These are phyloP conservation scores for Eucalyptus leucophloia DNA, from an alignment of 345 rosid genomes.

Conservation along the genomic window DNA sequence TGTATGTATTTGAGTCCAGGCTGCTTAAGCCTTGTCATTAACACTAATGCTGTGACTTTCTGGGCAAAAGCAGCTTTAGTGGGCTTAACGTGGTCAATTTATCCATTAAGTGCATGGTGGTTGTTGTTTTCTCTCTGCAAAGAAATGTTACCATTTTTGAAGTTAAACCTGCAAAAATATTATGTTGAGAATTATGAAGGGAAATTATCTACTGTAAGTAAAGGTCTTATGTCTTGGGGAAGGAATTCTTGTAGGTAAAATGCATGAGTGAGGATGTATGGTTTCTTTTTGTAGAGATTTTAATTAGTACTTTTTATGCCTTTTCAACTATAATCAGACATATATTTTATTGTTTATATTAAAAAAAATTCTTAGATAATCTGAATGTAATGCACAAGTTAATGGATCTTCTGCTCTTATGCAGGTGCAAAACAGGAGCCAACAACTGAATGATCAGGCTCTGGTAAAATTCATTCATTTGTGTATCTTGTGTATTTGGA, in stretches of 20 bases:
- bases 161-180: background rate
- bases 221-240: background rate
- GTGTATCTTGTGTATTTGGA: background rate
- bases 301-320: background rate
- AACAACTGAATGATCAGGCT: conserved; percentile 56
- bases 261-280: background rate
- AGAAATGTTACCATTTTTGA: background rate
- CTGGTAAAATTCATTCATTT: conserved; percentile 25
- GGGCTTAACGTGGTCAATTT: background rate
- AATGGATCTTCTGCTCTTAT: background rate
- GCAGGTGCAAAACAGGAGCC: conserved; percentile 77
- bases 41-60: background rate
- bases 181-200: background rate
- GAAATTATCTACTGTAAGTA: background rate
- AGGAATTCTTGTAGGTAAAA: background rate
- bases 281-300: background rate
- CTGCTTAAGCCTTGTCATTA: background rate
- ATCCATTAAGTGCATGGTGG: background rate
- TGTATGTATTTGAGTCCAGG: background rate
- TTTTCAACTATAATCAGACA: background rate
- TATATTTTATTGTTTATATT: background rate
- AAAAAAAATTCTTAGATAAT: background rate
- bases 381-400: background rate
- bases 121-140: background rate
- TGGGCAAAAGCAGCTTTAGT: background rate